Conservation (phyloP, 2,329 filamentous ascomycete species). For the Trichoderma sp. region DNA sequence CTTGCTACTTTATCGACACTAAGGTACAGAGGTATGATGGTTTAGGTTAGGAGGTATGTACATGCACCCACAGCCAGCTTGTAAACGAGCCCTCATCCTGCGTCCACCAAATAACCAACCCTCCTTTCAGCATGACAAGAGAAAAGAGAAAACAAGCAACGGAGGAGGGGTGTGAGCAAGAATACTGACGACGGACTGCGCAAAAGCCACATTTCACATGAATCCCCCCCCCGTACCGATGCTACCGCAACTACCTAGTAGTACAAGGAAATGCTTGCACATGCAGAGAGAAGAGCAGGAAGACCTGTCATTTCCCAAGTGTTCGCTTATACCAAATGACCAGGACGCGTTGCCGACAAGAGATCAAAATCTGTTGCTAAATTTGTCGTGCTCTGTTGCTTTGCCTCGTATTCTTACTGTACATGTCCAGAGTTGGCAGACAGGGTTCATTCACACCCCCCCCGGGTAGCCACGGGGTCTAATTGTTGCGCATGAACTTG, state of each 20-base stretch:
- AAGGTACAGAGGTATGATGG: background rate
- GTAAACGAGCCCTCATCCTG: background rate
- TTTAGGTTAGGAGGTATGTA: background rate
- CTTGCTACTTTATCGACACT: background rate
- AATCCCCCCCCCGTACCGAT: background rate
- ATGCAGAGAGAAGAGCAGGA: background rate
- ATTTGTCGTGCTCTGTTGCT: background rate
- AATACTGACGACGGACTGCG: background rate
- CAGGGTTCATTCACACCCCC: background rate
- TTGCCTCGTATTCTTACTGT: background rate
- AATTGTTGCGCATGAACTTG: conserved; percentile 18
- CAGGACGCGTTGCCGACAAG: background rate
- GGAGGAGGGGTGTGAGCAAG: background rate
- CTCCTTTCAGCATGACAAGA: background rate
- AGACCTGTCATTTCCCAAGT: background rate
- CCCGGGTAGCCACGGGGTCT: background rate
- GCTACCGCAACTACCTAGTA: background rate
- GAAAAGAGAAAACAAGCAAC: background rate
- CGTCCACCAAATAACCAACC: background rate
- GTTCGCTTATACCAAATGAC: background rate
- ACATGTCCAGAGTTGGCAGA: background rate
- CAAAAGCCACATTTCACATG: background rate
- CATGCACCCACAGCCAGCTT: background rate
- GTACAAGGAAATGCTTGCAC: background rate
- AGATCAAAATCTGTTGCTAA: background rate